A percentile compares a stretch with the other conserved stretches of the same genome.
phyloP scores from a whole-genome alignment of 495 filamentous ascomycete genomes.

The Aspergillus olivimuriae region DNA sequence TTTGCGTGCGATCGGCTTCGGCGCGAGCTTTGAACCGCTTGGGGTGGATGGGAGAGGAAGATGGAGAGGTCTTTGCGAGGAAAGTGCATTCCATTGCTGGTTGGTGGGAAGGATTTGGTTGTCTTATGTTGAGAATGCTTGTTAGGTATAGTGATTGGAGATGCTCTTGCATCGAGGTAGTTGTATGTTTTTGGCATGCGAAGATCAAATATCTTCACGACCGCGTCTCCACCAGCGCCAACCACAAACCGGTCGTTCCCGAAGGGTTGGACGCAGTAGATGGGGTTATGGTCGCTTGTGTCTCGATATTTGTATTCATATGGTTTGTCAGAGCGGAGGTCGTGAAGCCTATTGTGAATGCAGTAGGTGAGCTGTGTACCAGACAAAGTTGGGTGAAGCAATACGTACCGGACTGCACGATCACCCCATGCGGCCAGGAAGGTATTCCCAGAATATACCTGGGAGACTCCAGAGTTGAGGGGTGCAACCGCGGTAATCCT shows the following conservation, averaged over 20 bases:
- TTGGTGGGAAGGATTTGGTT: neutral
- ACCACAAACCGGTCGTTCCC: constrained; percentile 51
- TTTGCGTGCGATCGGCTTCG: constrained; percentile 8
- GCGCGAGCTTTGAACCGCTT: constrained; percentile 2
- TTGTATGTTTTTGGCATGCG: constrained; percentile 47
- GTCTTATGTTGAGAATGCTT: neutral
- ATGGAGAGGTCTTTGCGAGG: constrained; percentile 32
- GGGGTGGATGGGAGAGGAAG: constrained; percentile 29
- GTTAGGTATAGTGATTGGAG: neutral
- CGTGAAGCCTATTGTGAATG: no score
- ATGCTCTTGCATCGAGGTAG: constrained; percentile 25
- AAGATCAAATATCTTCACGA: constrained; percentile 62
- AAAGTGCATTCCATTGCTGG: neutral
- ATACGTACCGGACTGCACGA: constrained; percentile 43
- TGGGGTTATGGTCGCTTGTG: constrained; percentile 46
- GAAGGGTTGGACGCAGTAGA: constrained; percentile 55
- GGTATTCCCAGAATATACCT: constrained; percentile 35
- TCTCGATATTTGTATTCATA: constrained; percentile 48
- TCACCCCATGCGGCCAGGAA: constrained; percentile 61
- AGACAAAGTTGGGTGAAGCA: neutral
- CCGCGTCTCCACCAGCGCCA: constrained; percentile 48
- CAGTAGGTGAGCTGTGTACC: neutral
- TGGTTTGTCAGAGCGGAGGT: constrained; percentile 49
- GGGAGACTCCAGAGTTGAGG: constrained; percentile 28
- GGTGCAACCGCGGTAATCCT: constrained; percentile 48